Conservation (phyloP, 768 basidiomycete species). For the Royoungia palumana region DNA sequence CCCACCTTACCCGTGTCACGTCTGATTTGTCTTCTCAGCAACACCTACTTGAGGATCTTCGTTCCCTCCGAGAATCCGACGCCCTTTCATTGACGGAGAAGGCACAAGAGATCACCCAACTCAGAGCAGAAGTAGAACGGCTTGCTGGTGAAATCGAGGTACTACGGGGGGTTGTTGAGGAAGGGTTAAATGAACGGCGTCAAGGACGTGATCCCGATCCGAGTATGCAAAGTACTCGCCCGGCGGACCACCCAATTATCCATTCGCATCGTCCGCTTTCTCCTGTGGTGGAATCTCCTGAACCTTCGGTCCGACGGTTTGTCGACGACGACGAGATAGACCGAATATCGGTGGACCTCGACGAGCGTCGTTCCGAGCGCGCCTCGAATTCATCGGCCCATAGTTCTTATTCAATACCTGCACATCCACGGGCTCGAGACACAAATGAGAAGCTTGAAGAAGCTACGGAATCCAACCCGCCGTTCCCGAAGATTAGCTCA, state of each 20-base stretch:
- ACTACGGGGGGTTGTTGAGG: conserved; percentile 82
- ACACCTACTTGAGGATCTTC: conserved; percentile 62
- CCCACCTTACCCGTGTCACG: conserved; percentile 75
- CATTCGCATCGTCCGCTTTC: not conserved
- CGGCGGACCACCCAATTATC: not conserved
- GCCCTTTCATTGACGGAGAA: conserved; percentile 54
- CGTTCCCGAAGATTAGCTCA: conserved; percentile 83
- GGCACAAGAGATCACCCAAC: conserved; percentile 59
- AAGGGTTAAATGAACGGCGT: conserved; percentile 74
- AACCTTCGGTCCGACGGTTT: conserved; percentile 33
- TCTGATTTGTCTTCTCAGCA: conserved; percentile 77
- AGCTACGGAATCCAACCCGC: conserved; percentile 35
- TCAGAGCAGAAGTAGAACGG: conserved; percentile 75
- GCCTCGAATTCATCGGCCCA: conserved; percentile 29
- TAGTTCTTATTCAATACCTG: conserved; percentile 9
- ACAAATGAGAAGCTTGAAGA: conserved; percentile 13
- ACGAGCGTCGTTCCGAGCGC: conserved; percentile 59
- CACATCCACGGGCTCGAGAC: conserved; percentile 1
- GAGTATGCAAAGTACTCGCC: conserved; percentile 5
- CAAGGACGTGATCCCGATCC: conserved; percentile 43
- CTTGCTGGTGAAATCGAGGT: conserved; percentile 85
- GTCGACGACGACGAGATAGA: conserved; percentile 58
- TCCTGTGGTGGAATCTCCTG: conserved; percentile 4
- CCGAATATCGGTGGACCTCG: conserved; percentile 62
- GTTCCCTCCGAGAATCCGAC: conserved; percentile 61